phyloP scores from a whole-genome alignment of 2,329 filamentous ascomycete species.

The Colletotrichum australisinense region DNA sequence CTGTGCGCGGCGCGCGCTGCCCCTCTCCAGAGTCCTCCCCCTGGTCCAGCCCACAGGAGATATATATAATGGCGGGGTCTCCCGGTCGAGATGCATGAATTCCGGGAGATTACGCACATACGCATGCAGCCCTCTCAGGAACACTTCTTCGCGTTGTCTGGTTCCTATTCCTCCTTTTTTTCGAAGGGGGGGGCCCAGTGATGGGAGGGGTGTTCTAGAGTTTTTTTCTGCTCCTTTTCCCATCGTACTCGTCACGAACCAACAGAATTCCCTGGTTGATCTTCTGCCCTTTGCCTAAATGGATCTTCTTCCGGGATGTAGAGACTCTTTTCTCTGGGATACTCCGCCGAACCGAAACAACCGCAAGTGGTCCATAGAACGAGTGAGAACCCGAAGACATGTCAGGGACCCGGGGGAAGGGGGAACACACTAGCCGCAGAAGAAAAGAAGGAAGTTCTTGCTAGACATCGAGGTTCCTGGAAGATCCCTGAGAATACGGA shows the following conservation, averaged over 20 bases:
- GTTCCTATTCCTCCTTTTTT: background rate
- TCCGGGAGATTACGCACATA: conserved; percentile 31
- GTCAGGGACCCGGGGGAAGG: background rate
- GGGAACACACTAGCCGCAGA: background rate
- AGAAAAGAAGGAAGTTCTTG: conserved; percentile 1
- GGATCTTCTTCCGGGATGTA: conserved; percentile 16
- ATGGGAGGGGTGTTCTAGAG: no score
- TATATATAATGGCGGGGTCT: conserved; percentile 27
- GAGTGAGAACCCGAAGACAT: background rate
- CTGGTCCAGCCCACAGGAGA: no score
- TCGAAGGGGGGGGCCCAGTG: no score
- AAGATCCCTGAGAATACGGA: background rate
- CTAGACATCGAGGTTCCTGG: background rate
- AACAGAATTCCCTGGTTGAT: background rate
- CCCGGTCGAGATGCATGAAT: conserved; percentile 34
- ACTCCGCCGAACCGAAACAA: conserved; percentile 30
- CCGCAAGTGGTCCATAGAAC: background rate
- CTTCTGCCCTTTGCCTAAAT: background rate
- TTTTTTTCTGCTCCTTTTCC: background rate
- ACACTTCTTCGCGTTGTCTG: no score
- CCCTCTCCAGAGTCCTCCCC: background rate
- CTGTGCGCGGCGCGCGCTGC: background rate
- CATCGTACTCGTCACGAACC: background rate
- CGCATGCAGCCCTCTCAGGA: conserved; percentile 4
- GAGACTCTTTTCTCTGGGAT: conserved; percentile 20